These are phyloP conservation scores for Ephemerocybe angulata DNA, from an alignment of 768 basidiomycete species.

Conservation along the genomic window DNA sequence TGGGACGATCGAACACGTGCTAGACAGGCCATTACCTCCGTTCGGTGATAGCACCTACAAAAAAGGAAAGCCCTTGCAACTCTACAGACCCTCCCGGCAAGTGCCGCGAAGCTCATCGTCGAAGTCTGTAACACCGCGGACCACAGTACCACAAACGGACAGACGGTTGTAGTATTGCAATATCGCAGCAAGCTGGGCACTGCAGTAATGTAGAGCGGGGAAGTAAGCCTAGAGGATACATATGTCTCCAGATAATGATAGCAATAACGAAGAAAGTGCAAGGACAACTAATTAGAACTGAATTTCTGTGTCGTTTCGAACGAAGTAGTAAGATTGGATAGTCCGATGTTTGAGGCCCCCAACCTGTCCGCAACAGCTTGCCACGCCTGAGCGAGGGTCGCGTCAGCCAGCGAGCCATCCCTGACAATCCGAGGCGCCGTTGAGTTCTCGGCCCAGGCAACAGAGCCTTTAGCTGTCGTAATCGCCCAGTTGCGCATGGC, in stretches of 20 bases:
- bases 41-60: background rate
- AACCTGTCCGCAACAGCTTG: conserved; percentile 28
- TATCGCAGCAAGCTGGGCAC: background rate
- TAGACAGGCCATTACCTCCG: no score
- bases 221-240: background rate
- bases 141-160: no score
- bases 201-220: background rate
- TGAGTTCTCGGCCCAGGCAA: conserved; percentile 53
- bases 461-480: conserved; percentile 29
- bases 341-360: conserved; percentile 22
- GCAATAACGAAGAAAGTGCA: conserved; percentile 1
- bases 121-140: background rate
- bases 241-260: background rate
- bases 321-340: conserved; percentile 44
- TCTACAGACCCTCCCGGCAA: background rate
- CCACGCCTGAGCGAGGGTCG: conserved; percentile 49
- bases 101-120: background rate
- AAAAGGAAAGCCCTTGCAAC: background rate
- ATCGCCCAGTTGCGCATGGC: conserved; percentile 56
- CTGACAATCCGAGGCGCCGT: conserved; percentile 47
- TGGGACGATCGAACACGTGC: conserved; percentile 4
- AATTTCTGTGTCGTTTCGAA: conserved; percentile 33
- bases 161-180: no score
- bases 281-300: conserved; percentile 24
- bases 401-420: conserved; percentile 44